Evolutionary conservation across 1,139 yeast genomes (phyloP).

Genomic region (Protomyces inouyei): DNA sequence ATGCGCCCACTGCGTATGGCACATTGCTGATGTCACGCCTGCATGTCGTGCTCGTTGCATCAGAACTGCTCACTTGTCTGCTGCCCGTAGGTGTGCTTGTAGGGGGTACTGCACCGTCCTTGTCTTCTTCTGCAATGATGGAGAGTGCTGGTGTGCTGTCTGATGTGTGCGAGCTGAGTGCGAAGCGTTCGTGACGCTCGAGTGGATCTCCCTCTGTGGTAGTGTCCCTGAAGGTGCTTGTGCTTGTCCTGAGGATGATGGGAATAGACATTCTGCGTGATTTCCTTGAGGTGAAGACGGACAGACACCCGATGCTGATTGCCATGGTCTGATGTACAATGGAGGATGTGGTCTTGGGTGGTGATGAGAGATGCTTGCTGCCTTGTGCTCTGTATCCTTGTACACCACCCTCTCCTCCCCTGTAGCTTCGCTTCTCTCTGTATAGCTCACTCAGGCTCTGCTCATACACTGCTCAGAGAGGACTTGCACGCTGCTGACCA

Average conservation of each 20-base stretch:
- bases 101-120: not conserved
- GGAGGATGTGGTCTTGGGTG: not conserved
- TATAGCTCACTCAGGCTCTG: too few relatives aligned
- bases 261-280: not conserved
- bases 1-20: not conserved
- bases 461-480: too few relatives aligned
- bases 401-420: too few relatives aligned
- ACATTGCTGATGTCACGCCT: not conserved
- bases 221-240: too few relatives aligned
- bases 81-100: not conserved
- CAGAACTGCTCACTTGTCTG: not conserved
- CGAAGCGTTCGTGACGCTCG: not conserved
- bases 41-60: not conserved
- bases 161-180: not conserved
- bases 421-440: too few relatives aligned
- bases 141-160: not conserved
- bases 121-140: not conserved
- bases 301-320: not conserved
- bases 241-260: too few relatives aligned
- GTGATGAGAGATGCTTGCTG: not conserved
- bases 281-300: not conserved
- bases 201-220: not conserved
- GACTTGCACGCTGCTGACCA: too few relatives aligned
- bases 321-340: not conserved
- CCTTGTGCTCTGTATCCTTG: too few relatives aligned